Conservation (phyloP, 352 stramenopile genomes). For the Hyaloperonospora arabidopsidis region DNA sequence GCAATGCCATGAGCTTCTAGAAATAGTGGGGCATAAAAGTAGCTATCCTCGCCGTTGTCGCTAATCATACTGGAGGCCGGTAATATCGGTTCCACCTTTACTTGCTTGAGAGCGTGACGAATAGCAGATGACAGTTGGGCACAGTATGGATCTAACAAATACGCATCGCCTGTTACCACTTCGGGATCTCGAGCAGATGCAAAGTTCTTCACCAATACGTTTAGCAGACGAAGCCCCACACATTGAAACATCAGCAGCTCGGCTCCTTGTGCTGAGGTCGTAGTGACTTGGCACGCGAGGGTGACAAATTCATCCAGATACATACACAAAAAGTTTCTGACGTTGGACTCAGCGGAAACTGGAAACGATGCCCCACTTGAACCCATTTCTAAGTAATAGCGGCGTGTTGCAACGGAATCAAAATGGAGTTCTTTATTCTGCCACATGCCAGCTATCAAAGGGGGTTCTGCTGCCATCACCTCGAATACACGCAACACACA, state of each 20-base stretch:
- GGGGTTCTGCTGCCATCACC: constrained; percentile 29
- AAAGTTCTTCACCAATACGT: constrained; percentile 59
- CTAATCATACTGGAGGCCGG: constrained; percentile 12
- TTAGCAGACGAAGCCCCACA: constrained; percentile 54
- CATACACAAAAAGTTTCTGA: constrained; percentile 74
- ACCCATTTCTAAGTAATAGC: constrained; percentile 40
- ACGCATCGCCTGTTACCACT: constrained; percentile 43
- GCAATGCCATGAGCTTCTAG: constrained; percentile 64
- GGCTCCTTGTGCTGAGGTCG: constrained; percentile 53
- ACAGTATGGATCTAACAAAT: constrained; percentile 74
- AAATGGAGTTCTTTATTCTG: constrained; percentile 48
- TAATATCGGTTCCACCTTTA: constrained; percentile 22
- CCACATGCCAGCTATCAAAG: constrained; percentile 10
- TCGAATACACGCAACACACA: constrained; percentile 74
- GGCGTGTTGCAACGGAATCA: constrained; percentile 48
- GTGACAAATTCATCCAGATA: constrained; percentile 86
- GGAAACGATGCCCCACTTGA: constrained; percentile 12
- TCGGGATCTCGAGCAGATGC: constrained; percentile 54
- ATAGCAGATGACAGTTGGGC: constrained; percentile 75
- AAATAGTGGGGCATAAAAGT: constrained; percentile 58
- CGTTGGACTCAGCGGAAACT: constrained; percentile 8
- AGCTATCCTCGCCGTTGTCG: constrained; percentile 14
- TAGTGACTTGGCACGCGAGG: constrained; percentile 68
- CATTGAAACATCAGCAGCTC: constrained; percentile 79
- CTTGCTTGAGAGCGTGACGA: constrained; percentile 67